These are phyloP conservation scores for Leccinum obscurum DNA, from an alignment of 768 basidiomycete species.

Conservation along the genomic window DNA sequence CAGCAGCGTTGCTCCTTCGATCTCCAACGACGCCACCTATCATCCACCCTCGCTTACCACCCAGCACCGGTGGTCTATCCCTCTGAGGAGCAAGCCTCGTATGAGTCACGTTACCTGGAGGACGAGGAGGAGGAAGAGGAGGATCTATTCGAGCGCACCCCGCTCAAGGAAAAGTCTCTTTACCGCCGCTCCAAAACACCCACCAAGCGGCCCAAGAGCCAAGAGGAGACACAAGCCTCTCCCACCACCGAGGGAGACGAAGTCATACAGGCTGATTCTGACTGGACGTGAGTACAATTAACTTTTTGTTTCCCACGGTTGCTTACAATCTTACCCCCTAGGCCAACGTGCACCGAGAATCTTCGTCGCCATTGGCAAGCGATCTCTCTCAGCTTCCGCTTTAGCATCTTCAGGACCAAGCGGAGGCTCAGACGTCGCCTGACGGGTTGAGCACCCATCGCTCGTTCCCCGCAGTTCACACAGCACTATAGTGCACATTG, in stretches of 20 bases:
- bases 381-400: slow-evolving; percentile 52
- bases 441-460: slow-evolving; percentile 24
- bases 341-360: slow-evolving; percentile 57
- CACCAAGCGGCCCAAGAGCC: slow-evolving; percentile 12
- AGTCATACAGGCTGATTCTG: slow-evolving; percentile 22
- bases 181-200: slow-evolving; percentile 21
- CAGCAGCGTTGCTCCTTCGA: slow-evolving; percentile 22
- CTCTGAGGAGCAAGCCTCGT: slow-evolving; percentile 33
- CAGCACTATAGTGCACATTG: slow-evolving; percentile 17
- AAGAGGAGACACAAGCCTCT: slow-evolving; percentile 21
- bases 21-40: slow-evolving; percentile 23
- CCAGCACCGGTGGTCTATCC: slow-evolving; percentile 26
- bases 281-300: slow-evolving; percentile 34
- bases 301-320: neutral
- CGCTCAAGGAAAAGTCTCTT: slow-evolving; percentile 30
- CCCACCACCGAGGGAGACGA: slow-evolving; percentile 7
- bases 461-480: slow-evolving; percentile 9
- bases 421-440: slow-evolving; percentile 34
- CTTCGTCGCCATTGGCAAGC: slow-evolving; percentile 64
- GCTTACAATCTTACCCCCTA: slow-evolving; percentile 23
- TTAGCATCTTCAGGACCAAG: slow-evolving; percentile 56
- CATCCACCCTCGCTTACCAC: slow-evolving; percentile 23
- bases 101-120: slow-evolving; percentile 28
- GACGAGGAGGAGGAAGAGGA: slow-evolving; percentile 30
- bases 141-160: slow-evolving; percentile 18